Base-by-base conservation (phyloP, 2,329 filamentous ascomycete species). In the Cladosporium sp. region DNA sequence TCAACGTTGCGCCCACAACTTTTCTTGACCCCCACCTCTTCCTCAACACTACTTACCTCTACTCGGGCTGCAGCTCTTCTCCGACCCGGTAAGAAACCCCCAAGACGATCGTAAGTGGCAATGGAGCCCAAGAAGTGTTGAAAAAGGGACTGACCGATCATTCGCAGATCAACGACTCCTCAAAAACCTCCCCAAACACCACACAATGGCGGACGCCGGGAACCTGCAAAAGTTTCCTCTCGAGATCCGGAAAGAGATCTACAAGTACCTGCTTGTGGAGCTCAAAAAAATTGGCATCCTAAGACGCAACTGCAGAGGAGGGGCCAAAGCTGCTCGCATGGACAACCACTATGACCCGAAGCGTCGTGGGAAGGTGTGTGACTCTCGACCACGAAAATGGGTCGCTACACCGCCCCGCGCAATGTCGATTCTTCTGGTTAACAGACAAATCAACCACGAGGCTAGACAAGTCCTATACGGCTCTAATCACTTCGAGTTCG, bases 221-320 rank as follows among this genome's bases (percentile, higher is more conserved):
- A 12, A 28, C 14, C 51, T 54, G 5, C 36, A n/a, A 15, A 40
- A 40, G 12, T 37, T 54, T 3, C 51, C 51, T 5, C 38, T 28
- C 3, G 51, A 54, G 22, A 54, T 42, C 6, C 51, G 51, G 2
- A 34, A 54, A 12, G 34, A 54, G 22, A 54, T 54, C 51, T 54
- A 42, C 38, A 14, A 22, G 8, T 2, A 40, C 11, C 12, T 54
- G 11, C 25, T 54, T 2, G 45, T 50, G 3, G 30, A 50, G 45
- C 1, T 7, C 28, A 17, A 45, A 3, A 30, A 9, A 6, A 50
- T 50, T 11, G 15, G 6, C 15, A 36, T 50, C 28, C 5, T 34
- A 5, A 28, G 45, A n/a, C 30, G 9, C 2, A 34, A 34, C 30
- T 12, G 7, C 8, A 12, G 8, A 34, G 30, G 8, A 34, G 30